phyloP scores from a whole-genome alignment of 768 basidiomycete genomes.

The Fomitopsis serialis region DNA sequence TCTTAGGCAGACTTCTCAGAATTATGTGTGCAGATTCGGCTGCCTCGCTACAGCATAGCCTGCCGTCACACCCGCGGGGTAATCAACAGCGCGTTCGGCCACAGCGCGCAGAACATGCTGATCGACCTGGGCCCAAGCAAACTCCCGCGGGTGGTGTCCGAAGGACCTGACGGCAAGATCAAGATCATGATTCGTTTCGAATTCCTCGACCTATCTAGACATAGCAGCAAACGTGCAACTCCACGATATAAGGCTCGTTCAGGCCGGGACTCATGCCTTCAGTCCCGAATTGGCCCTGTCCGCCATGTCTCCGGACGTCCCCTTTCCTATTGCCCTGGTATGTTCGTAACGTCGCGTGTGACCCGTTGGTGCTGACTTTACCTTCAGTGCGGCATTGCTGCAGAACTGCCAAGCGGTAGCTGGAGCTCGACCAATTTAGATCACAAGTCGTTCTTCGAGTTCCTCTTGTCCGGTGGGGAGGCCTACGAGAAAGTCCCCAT shows the following conservation, averaged over 20 bases:
- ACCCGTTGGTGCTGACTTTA: background rate
- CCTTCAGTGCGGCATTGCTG: constrained; percentile 32
- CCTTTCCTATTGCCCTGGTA: background rate
- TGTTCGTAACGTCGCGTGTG: background rate
- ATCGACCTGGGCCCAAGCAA: background rate
- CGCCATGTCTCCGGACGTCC: background rate
- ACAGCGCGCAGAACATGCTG: background rate
- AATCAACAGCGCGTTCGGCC: background rate
- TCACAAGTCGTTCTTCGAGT: constrained; percentile 31
- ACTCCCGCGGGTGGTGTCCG: background rate
- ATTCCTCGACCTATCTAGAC: background rate
- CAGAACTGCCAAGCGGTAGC: constrained; percentile 32
- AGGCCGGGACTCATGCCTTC: background rate
- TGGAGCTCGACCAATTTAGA: constrained; percentile 23
- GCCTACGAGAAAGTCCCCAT: constrained; percentile 28
- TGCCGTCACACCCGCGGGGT: background rate
- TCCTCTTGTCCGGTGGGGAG: constrained; percentile 27
- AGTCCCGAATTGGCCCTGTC: background rate
- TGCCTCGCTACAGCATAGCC: background rate
- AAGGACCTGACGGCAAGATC: background rate
- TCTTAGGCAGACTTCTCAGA: too few species aligned
- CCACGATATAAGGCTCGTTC: background rate
- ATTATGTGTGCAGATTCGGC: background rate
- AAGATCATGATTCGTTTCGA: background rate
- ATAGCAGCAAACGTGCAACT: background rate